phyloP scores from a whole-genome alignment of 257 asterid genomes.

The Mentha longifolia region DNA sequence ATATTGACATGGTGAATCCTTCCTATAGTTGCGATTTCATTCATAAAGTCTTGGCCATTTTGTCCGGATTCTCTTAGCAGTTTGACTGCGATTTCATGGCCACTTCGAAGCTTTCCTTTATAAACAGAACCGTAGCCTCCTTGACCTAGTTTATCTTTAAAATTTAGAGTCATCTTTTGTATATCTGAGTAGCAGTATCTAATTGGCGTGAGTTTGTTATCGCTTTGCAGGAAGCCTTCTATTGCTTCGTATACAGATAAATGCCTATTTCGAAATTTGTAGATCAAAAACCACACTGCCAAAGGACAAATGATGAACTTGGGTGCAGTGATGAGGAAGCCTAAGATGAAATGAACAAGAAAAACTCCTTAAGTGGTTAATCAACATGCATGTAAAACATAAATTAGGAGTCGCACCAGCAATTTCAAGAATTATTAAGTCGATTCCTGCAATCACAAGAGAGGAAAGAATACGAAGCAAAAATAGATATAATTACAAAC shows the following conservation, averaged over 20 bases:
- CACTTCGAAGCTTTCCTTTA: conserved; percentile 13
- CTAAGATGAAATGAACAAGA: neutral
- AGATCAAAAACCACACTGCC: neutral
- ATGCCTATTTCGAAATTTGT: neutral
- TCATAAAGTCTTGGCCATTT: neutral
- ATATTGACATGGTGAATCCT: conserved; percentile 19
- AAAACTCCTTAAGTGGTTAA: too few species aligned
- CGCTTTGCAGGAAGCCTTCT: neutral
- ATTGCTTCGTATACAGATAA: neutral
- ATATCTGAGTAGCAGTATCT: neutral
- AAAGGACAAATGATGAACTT: neutral
- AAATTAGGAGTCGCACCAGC: too few species aligned
- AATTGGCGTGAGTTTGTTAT: neutral
- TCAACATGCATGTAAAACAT: too few species aligned
- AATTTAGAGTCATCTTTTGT: neutral
- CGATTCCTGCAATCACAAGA: too few species aligned
- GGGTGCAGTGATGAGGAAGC: neutral
- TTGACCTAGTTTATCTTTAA: conserved; percentile 2
- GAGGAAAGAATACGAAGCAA: too few species aligned
- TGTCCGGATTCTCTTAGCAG: neutral
- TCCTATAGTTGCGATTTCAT: conserved; percentile 10
- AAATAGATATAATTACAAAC: too few species aligned
- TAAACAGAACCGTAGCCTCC: conserved; percentile 12
- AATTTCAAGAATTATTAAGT: too few species aligned
- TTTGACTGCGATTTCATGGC: conserved; percentile 1